Percentiles rank a stretch among this genome's conserved stretches.
These are phyloP conservation scores for Cladosporium sp. DNA, from an alignment of 2,329 filamentous ascomycete species.

Conservation along the genomic window DNA sequence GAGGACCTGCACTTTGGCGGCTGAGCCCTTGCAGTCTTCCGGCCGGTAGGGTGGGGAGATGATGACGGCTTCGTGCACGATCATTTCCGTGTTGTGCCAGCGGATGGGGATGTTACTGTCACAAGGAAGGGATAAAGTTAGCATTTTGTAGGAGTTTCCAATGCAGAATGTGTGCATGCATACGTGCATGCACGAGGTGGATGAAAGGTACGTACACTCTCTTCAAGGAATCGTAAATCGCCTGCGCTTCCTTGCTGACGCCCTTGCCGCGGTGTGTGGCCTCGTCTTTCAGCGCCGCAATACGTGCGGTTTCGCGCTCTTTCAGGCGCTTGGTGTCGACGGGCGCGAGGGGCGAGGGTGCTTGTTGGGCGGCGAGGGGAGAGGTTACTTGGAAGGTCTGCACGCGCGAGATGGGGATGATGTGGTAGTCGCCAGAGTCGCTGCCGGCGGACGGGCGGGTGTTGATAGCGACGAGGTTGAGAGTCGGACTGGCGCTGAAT, in stretches of 20 bases:
- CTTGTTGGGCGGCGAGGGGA: conserved; percentile 38
- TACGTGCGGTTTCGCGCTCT: conserved; percentile 51
- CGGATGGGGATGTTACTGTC: conserved; percentile 43
- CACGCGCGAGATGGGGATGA: conserved; percentile 57
- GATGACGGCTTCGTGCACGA: conserved; percentile 57
- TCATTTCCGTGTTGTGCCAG: conserved; percentile 56
- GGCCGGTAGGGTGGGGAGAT: conserved; percentile 55
- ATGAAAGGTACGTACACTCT: conserved; percentile 51
- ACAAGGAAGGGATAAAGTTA: too few relatives aligned
- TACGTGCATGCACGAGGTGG: too few relatives aligned
- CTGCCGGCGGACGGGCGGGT: conserved; percentile 41
- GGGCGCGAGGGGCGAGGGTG: conserved; percentile 42
- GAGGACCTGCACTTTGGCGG: conserved; percentile 39
- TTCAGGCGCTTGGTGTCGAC: conserved; percentile 53
- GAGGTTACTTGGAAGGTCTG: conserved; percentile 52
- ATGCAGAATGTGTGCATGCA: too few relatives aligned
- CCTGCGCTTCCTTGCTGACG: conserved; percentile 57
- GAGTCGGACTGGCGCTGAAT: conserved; percentile 57
- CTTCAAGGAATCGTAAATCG: conserved; percentile 58
- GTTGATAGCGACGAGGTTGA: conserved; percentile 58
- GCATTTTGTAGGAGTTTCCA: too few relatives aligned
- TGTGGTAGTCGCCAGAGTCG: conserved; percentile 53
- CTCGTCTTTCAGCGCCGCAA: conserved; percentile 53
- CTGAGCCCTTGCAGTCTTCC: conserved; percentile 48
- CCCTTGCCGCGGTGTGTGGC: conserved; percentile 57